phyloP scores from a whole-genome alignment of 129 eudicot species.

The Flaveria bidentis region DNA sequence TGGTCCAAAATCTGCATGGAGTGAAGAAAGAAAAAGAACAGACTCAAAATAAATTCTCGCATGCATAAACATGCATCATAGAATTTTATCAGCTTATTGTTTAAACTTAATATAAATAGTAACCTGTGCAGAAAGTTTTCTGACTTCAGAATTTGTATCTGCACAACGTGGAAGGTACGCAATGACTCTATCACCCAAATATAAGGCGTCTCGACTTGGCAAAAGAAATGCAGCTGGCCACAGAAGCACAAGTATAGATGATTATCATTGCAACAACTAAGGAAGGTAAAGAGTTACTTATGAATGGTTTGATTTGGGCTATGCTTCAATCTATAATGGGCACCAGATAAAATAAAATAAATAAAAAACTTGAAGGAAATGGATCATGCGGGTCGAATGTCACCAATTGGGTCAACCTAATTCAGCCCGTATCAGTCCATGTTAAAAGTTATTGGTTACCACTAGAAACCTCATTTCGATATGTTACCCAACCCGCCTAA shows the following conservation, averaged over 20 bases:
- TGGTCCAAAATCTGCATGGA: constrained; percentile 83
- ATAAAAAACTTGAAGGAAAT: background rate
- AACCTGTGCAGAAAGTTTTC: constrained; percentile 88
- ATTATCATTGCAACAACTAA: background rate
- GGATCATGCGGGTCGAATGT: background rate
- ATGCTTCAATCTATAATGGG: background rate
- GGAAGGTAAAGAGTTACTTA: background rate
- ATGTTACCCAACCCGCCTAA: background rate
- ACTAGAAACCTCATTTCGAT: background rate
- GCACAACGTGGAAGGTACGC: constrained; percentile 95
- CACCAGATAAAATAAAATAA: background rate
- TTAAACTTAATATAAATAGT: constrained; percentile 15
- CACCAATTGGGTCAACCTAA: background rate
- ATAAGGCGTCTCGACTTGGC: constrained; percentile 94
- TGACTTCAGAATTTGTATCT: constrained; percentile 86
- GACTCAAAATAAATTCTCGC: background rate
- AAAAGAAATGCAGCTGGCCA: constrained; percentile 78
- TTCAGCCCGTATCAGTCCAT: background rate
- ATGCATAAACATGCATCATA: background rate
- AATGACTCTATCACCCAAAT: constrained; percentile 83
- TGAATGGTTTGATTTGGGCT: background rate
- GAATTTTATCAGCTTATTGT: background rate
- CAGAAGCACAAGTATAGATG: constrained; percentile 18
- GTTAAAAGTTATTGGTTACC: background rate
- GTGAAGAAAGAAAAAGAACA: constrained; percentile 26